phyloP scores from a whole-genome alignment of 176 grass and related monocot species.

The Oryza meyeriana region DNA sequence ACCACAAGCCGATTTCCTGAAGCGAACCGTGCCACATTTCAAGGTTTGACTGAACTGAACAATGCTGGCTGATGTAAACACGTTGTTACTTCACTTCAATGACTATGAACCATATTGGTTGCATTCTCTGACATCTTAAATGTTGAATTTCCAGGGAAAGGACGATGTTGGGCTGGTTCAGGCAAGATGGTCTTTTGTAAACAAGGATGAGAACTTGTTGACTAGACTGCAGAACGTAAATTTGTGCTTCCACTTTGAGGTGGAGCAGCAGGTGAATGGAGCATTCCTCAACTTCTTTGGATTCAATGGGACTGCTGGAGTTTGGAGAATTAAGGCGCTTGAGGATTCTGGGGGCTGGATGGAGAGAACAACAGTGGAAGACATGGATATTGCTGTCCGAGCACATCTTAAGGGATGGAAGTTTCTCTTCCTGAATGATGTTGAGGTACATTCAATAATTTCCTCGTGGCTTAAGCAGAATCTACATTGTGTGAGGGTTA shows the following conservation, averaged over 20 bases:
- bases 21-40: conserved; percentile 73
- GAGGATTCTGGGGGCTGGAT: conserved; percentile 91
- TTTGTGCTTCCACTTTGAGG: conserved; percentile 93
- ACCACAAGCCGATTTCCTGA: conserved; percentile 71
- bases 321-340: conserved; percentile 91
- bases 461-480: background rate
- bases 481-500: background rate
- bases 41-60: conserved; percentile 57
- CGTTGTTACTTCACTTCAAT: background rate
- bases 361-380: conserved; percentile 89
- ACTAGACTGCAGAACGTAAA: conserved; percentile 89
- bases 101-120: background rate
- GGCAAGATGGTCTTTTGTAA: conserved; percentile 85
- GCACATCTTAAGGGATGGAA: conserved; percentile 94
- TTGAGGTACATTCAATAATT: conserved; percentile 52
- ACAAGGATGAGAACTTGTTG: conserved; percentile 88
- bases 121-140: conserved; percentile 6
- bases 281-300: conserved; percentile 87
- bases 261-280: conserved; percentile 95
- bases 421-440: conserved; percentile 87
- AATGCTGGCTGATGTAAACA: background rate
- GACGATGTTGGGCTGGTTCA: conserved; percentile 81
- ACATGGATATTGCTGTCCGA: conserved; percentile 91
- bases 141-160: conserved; percentile 58
- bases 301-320: conserved; percentile 83